Conservation (phyloP, 2,329 filamentous ascomycete species). For the Penicillium sp. region DNA sequence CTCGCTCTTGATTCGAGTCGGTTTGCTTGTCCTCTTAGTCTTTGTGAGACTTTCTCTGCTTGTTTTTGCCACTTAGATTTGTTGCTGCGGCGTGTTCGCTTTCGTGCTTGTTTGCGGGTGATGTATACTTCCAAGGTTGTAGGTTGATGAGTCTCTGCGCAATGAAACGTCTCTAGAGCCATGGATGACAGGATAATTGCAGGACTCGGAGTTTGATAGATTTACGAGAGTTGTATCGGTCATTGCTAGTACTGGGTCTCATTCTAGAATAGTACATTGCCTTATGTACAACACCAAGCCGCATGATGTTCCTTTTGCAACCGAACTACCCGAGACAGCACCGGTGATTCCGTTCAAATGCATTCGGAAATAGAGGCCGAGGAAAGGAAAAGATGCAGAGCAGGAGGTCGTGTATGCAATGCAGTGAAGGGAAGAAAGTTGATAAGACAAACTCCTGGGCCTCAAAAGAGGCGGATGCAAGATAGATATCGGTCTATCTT, state of each 20-base stretch:
- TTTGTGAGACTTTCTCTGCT: no score
- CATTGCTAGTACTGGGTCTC: neutral
- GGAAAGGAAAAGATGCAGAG: neutral
- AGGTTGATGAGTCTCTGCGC: neutral
- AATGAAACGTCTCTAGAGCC: neutral
- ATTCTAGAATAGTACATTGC: neutral
- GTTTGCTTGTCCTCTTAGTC: no score
- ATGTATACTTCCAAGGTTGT: neutral
- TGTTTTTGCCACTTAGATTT: neutral
- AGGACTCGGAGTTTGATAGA: neutral
- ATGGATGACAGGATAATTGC: no score
- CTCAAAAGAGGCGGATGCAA: constrained; percentile 9
- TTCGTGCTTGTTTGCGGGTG: neutral
- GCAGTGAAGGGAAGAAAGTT: neutral
- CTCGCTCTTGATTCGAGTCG: no score
- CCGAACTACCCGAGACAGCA: neutral
- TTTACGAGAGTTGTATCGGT: neutral
- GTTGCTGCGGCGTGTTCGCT: neutral
- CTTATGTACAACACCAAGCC: neutral
- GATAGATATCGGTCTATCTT: constrained; percentile 5
- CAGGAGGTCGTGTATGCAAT: neutral
- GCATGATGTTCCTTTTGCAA: neutral
- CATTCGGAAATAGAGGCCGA: neutral
- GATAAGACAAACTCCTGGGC: constrained; percentile 14
- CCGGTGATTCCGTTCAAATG: neutral